Conservation (phyloP, 208 protist genomes). For the Polymyxa betae region DNA sequence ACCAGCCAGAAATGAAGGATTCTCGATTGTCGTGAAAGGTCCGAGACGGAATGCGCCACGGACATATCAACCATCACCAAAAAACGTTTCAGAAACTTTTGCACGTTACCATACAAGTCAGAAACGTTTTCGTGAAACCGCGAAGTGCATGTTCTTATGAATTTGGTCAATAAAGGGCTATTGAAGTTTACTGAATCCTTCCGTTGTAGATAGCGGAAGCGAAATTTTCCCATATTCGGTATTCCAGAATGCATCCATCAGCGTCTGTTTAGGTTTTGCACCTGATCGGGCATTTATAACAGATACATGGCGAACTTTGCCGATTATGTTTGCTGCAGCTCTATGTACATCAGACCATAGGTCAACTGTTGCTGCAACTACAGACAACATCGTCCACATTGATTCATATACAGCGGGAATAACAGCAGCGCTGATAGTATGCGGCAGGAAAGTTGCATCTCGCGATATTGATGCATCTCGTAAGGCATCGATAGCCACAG, state of each 20-base stretch:
- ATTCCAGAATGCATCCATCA: not conserved
- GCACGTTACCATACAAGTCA: too few relatives aligned
- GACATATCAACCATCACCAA: too few relatives aligned
- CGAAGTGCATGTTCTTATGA: too few relatives aligned
- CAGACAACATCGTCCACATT: not conserved
- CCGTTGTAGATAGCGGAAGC: too few relatives aligned
- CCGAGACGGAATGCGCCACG: too few relatives aligned
- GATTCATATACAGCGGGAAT: not conserved
- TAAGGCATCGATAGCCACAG: not conserved
- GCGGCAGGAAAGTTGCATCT: not conserved
- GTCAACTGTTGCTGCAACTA: not conserved
- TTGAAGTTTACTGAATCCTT: too few relatives aligned
- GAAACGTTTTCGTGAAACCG: too few relatives aligned
- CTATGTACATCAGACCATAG: not conserved
- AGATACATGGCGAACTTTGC: not conserved
- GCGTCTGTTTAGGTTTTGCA: not conserved
- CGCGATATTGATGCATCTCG: not conserved
- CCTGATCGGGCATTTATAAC: not conserved
- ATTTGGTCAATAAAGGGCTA: too few relatives aligned
- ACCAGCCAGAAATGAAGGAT: too few relatives aligned
- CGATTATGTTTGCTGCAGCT: slow-evolving; percentile 1
- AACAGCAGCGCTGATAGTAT: not conserved
- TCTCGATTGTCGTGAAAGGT: too few relatives aligned
- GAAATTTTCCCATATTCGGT: too few relatives aligned
- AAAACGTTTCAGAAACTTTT: too few relatives aligned